Evolutionary conservation across 2,329 filamentous ascomycete genomes (phyloP), one percentile per base, ranked within the genome.

Genomic region (Microcera coccophila): DNA sequence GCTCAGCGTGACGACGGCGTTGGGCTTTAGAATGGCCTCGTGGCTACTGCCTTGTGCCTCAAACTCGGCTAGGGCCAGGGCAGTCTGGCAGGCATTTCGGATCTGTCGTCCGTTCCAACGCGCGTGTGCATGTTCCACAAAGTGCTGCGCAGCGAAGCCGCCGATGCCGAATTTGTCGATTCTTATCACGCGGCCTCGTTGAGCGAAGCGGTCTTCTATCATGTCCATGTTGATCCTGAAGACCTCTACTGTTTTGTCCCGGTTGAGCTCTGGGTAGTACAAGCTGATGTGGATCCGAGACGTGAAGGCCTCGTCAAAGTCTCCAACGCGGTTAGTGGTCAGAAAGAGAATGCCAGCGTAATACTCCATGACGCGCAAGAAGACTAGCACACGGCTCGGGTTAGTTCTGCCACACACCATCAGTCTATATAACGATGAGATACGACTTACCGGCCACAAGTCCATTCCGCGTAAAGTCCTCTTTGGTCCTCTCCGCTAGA

Each of bases 271-370:
- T 15, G 42, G 43, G 22, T 51, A 51, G 38, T 44, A 38, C 2
- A 51, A 18, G 19, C 36, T 46, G 11, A 50, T 37, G 38, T 67
- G 63, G 19, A 68, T 62, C 0, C 64, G 54, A 1, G 65, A 67
- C 32, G 51, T 51, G 44, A 68, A 47, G 3, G 40, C 44, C 18
- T 43, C 45, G 11, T 48, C 45, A 18, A 48, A 44, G 14, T 42
- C 36, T 3, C 45, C 38, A 12, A 44, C 21, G 2, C 45, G 41
- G 26, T 48, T 48, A 3, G 45, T 48, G 18, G 45, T 44, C 2
- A 48, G 31, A 14, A 48, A 44, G 3, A 48, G 19, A 2, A 48
- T 44, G 3, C 45, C 45, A 3, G 38, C 31, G 26, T 48, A 48
- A 28, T 44, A 48, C 21, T 48, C 45, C 7, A 48, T 12, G 2